Conservation (phyloP, 352 stramenopile species). For the Phytophthora podocarpi region DNA sequence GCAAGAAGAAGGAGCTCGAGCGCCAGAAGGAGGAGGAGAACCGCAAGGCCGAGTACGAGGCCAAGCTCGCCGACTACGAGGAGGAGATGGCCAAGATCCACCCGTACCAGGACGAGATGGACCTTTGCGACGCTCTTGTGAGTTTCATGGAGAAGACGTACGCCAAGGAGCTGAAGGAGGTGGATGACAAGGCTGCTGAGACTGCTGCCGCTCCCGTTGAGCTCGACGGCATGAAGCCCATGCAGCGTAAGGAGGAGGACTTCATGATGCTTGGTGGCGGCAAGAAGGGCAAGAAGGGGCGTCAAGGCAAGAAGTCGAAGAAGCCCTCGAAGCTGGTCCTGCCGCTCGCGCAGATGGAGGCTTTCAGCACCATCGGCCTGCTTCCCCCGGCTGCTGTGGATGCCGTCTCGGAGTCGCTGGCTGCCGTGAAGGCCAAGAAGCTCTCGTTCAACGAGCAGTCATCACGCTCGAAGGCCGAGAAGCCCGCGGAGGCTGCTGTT, state of each 20-base stretch:
- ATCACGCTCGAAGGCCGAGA: slow-evolving; percentile 46
- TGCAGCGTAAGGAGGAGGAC: slow-evolving; percentile 87
- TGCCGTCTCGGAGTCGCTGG: slow-evolving; percentile 86
- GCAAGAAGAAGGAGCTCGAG: slow-evolving; percentile 87
- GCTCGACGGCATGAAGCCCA: slow-evolving; percentile 93
- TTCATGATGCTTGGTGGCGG: slow-evolving; percentile 75
- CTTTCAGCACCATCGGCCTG: slow-evolving; percentile 93
- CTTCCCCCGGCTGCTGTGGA: slow-evolving; percentile 88
- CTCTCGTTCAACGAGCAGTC: slow-evolving; percentile 82
- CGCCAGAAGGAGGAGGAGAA: slow-evolving; percentile 82
- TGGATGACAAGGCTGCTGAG: slow-evolving; percentile 45
- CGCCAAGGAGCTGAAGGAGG: slow-evolving; percentile 80
- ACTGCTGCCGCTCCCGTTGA: slow-evolving; percentile 58
- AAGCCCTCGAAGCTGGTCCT: slow-evolving; percentile 80
- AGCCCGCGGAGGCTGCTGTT: slow-evolving; percentile 26
- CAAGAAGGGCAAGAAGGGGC: slow-evolving; percentile 75
- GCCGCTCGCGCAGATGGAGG: slow-evolving; percentile 80
- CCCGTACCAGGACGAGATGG: slow-evolving; percentile 96
- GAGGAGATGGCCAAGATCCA: slow-evolving; percentile 96
- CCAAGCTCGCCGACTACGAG: slow-evolving; percentile 96
- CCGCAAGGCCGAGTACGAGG: slow-evolving; percentile 89
- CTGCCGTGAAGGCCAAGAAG: slow-evolving; percentile 97
- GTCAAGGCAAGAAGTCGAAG: slow-evolving; percentile 75
- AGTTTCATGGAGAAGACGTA: slow-evolving; percentile 94
- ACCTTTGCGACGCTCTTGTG: slow-evolving; percentile 94